Evolutionary conservation across 805 yeast species (phyloP).

Genomic region (baker's yeast (Saccharomyces cerevisiae)): DNA sequence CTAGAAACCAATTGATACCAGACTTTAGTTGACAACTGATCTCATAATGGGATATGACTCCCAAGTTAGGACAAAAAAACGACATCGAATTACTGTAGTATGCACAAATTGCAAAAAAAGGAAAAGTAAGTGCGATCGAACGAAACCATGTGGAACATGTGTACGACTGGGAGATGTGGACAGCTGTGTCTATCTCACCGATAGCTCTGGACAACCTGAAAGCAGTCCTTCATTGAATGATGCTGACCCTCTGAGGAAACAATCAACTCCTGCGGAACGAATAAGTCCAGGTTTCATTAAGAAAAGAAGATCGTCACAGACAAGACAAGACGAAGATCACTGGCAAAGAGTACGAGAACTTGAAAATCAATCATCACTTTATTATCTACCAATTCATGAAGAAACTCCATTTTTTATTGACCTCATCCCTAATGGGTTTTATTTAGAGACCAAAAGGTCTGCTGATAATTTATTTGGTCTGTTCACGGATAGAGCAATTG

Average conservation of each 20-base stretch:
- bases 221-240: not conserved
- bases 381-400: not conserved
- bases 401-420: conserved; percentile 10
- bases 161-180: conserved; percentile 14
- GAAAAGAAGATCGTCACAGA: not conserved
- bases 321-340: not conserved
- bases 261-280: not conserved
- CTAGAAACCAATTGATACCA: not conserved
- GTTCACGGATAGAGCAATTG: conserved; percentile 20
- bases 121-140: conserved; percentile 27
- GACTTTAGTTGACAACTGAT: not conserved
- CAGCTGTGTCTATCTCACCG: conserved; percentile 14
- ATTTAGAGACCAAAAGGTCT: conserved; percentile 23
- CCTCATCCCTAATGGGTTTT: conserved; percentile 20
- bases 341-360: not conserved
- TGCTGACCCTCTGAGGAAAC: not conserved
- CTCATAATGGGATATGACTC: not conserved
- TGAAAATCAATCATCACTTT: not conserved
- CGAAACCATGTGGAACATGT: conserved; percentile 24
- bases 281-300: not conserved
- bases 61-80: conserved; percentile 4
- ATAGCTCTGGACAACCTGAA: not conserved
- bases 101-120: conserved; percentile 29
- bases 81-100: conserved; percentile 25
- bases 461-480: conserved; percentile 18